Percentiles rank a stretch among this genome's conserved stretches.
phyloP scores from a whole-genome alignment of 495 filamentous ascomycete species.

The Neurospora hispaniola region DNA sequence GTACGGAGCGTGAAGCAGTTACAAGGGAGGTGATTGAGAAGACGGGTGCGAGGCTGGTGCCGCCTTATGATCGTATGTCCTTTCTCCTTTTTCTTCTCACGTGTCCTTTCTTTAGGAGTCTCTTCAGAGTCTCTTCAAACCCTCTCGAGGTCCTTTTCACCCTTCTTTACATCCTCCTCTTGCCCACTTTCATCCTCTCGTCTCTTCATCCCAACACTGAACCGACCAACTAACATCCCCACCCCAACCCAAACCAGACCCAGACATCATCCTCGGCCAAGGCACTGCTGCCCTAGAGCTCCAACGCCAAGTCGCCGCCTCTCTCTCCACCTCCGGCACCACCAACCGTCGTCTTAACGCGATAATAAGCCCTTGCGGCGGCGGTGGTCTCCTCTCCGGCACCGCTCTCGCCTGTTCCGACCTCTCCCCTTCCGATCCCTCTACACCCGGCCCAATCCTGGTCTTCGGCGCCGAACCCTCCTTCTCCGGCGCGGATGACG shows the following conservation, averaged over 20 bases:
- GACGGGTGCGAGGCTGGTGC: slow-evolving; percentile 68
- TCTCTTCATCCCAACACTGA: not conserved
- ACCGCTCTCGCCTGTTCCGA: slow-evolving; percentile 56
- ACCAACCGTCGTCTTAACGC: slow-evolving; percentile 47
- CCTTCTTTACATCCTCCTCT: not conserved
- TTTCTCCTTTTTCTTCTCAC: not conserved
- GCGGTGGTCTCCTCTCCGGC: slow-evolving; percentile 80
- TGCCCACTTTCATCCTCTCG: not conserved
- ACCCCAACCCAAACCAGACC: slow-evolving; percentile 28
- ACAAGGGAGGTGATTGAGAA: slow-evolving; percentile 51
- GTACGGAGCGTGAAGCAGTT: slow-evolving; percentile 69
- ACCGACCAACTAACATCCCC: not conserved
- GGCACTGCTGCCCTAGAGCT: slow-evolving; percentile 84
- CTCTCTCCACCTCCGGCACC: not conserved
- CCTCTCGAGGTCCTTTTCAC: not conserved
- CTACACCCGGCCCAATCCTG: slow-evolving; percentile 36
- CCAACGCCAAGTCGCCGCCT: slow-evolving; percentile 19
- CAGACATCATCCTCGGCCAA: slow-evolving; percentile 82
- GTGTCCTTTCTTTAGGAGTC: not conserved
- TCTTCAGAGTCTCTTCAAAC: not conserved
- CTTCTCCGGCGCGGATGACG: slow-evolving; percentile 80
- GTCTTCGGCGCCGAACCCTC: slow-evolving; percentile 91
- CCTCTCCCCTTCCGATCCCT: not conserved
- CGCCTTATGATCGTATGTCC: slow-evolving; percentile 62
- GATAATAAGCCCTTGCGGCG: slow-evolving; percentile 77